Evolutionary conservation across 768 basidiomycete species (phyloP).

Genomic region (Kwoniella europaea): DNA sequence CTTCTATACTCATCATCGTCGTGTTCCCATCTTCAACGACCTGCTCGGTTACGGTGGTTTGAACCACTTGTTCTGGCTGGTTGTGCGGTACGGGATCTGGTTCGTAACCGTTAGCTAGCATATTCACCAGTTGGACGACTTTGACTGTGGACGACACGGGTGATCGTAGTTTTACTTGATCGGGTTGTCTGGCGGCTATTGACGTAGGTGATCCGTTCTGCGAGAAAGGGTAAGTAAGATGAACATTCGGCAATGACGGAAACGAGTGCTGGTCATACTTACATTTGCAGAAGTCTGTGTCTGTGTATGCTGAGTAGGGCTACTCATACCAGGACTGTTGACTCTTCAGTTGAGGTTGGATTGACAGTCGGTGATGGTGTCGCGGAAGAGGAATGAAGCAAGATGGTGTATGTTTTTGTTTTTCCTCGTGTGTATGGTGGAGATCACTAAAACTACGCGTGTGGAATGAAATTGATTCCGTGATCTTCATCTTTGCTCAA

Average conservation of each 20-base stretch:
- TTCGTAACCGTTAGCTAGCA: neutral
- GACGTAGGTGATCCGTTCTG: neutral
- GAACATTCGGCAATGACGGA: neutral
- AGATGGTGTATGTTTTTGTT: no score
- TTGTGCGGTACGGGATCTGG: neutral
- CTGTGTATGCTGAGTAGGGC: no score
- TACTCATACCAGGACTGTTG: no score
- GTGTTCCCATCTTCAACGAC: neutral
- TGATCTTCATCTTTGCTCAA: neutral
- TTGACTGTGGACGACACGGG: constrained; percentile 11
- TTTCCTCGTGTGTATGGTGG: no score
- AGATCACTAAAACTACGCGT: neutral
- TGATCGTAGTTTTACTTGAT: neutral
- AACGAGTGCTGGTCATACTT: neutral
- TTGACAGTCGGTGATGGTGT: no score
- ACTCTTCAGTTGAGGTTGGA: no score
- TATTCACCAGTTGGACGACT: constrained; percentile 9
- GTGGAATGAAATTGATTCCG: neutral
- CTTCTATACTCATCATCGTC: neutral
- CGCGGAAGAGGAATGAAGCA: no score
- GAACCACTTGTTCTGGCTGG: neutral
- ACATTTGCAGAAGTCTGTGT: neutral
- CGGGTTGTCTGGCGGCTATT: neutral
- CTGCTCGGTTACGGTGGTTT: neutral
- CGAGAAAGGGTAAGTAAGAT: neutral